These are phyloP conservation scores for Verticillium albo-atrum DNA, from an alignment of 2,329 filamentous ascomycete genomes.

Conservation along the genomic window DNA sequence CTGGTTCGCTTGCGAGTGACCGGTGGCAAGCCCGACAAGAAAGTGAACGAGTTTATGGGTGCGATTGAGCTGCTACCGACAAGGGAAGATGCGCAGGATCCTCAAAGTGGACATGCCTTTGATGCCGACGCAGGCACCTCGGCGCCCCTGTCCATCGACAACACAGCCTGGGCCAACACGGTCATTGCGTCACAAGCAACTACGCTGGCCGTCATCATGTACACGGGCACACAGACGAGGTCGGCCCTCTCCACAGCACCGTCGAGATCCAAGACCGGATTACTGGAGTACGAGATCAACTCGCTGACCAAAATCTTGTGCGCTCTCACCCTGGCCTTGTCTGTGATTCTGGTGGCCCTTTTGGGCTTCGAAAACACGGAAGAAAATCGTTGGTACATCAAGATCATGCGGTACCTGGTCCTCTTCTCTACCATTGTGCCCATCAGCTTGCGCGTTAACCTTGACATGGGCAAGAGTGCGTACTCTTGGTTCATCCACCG, in stretches of 20 bases:
- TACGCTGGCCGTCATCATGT: slow-evolving; percentile 85
- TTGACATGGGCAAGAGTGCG: slow-evolving; percentile 94
- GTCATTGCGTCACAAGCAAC: slow-evolving; percentile 90
- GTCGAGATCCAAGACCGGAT: slow-evolving; percentile 87
- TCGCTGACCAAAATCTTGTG: slow-evolving; percentile 95
- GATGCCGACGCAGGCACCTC: slow-evolving; percentile 44
- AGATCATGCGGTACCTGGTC: slow-evolving; percentile 96
- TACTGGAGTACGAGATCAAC: slow-evolving; percentile 96
- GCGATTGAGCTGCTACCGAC: slow-evolving; percentile 70
- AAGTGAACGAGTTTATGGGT: slow-evolving; percentile 93
- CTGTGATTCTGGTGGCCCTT: slow-evolving; percentile 80
- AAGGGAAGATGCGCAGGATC: slow-evolving; percentile 42
- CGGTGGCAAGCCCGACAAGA: slow-evolving; percentile 86
- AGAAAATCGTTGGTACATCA: slow-evolving; percentile 80
- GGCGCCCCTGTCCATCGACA: slow-evolving; percentile 83
- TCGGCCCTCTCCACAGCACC: slow-evolving; percentile 90
- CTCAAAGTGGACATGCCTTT: slow-evolving; percentile 16
- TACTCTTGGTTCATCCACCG: slow-evolving; percentile 95
- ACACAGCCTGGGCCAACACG: slow-evolving; percentile 98
- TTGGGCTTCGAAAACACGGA: slow-evolving; percentile 71
- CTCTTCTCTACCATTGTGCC: slow-evolving; percentile 99
- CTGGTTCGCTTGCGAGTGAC: slow-evolving; percentile 67
- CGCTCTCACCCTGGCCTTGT: slow-evolving; percentile 78
- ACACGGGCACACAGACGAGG: slow-evolving; percentile 90
- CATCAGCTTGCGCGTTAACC: slow-evolving; percentile 91